A percentile compares a stretch with the other conserved stretches of the same genome.
These are phyloP conservation scores for Syzygium syzygioides DNA, from an alignment of 441 rosid genomes.

Conservation along the genomic window DNA sequence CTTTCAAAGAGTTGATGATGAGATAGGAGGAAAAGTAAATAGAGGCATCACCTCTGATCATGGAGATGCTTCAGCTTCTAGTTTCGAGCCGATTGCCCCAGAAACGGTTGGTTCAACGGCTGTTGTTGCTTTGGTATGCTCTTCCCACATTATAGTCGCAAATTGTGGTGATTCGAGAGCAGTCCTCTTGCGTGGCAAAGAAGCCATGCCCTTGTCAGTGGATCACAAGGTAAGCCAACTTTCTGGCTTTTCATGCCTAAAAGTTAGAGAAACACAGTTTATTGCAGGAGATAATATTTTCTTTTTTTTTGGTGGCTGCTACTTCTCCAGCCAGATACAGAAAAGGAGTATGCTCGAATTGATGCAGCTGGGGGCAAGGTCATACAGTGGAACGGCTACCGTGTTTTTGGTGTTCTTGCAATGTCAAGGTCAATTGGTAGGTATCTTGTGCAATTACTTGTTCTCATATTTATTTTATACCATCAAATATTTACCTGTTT, in stretches of 20 bases:
- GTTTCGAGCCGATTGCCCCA: not conserved
- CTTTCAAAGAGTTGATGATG: conserved; percentile 15
- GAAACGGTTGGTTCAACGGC: conserved; percentile 22
- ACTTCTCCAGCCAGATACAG: conserved; percentile 11
- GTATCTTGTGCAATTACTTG: conserved; percentile 38
- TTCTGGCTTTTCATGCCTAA: not conserved
- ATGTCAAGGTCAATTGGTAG: conserved; percentile 36
- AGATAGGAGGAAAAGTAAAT: conserved; percentile 8
- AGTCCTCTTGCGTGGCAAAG: conserved; percentile 17
- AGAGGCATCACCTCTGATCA: not conserved
- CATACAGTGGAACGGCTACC: conserved; percentile 13
- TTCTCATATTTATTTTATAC: conserved; percentile 42
- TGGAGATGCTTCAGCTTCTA: not conserved
- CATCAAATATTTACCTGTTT: conserved; percentile 42
- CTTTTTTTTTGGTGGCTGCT: not conserved
- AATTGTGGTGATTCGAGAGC: conserved; percentile 24
- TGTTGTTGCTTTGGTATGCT: conserved; percentile 14
- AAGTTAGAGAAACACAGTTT: not conserved
- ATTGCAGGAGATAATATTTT: not conserved
- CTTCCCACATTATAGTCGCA: conserved; percentile 18
- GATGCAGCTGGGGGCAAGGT: conserved; percentile 20
- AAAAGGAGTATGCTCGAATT: conserved; percentile 13
- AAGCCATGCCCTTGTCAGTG: conserved; percentile 14
- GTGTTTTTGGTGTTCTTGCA: conserved; percentile 21
- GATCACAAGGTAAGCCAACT: conserved; percentile 16